Conservation (phyloP, 208 protist species). For the Trypanosoma rangeli region DNA sequence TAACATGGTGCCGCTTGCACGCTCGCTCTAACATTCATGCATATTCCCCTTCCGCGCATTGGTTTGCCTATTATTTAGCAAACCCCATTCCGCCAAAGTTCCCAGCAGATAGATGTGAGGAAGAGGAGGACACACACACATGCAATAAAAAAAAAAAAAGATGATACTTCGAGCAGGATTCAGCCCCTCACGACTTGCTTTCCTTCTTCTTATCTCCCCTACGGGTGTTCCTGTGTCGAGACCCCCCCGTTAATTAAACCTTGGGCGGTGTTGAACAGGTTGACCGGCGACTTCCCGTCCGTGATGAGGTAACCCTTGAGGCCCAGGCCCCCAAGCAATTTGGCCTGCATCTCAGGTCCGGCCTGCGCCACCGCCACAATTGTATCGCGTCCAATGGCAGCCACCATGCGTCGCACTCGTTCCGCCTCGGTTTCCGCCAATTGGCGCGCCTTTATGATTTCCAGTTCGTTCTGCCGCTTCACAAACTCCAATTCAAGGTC, state of each 20-base stretch:
- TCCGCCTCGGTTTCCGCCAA: conserved; percentile 86
- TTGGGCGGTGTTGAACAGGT: conserved; percentile 95
- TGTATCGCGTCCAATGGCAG: conserved; percentile 90
- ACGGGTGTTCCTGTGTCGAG: conserved; percentile 15
- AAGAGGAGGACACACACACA: too few relatives aligned
- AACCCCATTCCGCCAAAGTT: too few relatives aligned
- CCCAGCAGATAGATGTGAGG: too few relatives aligned
- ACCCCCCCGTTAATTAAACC: conserved; percentile 77
- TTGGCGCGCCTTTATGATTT: conserved; percentile 74
- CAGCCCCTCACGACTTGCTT: background rate
- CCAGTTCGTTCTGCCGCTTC: conserved; percentile 76
- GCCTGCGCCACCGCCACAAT: conserved; percentile 90
- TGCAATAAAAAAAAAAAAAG: background rate
- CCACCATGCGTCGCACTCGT: conserved; percentile 87
- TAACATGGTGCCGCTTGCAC: background rate
- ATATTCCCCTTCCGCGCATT: too few relatives aligned
- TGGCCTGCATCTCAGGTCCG: conserved; percentile 95
- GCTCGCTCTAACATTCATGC: too few relatives aligned
- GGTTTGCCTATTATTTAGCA: too few relatives aligned
- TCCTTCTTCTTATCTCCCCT: background rate
- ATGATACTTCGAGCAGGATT: background rate
- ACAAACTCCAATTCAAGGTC: conserved; percentile 88
- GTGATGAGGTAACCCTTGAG: conserved; percentile 96
- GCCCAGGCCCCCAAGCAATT: conserved; percentile 93
- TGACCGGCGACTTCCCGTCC: conserved; percentile 95